Conservation (phyloP, 2,329 filamentous ascomycete species). For the Paraphoma chrysanthemicola region DNA sequence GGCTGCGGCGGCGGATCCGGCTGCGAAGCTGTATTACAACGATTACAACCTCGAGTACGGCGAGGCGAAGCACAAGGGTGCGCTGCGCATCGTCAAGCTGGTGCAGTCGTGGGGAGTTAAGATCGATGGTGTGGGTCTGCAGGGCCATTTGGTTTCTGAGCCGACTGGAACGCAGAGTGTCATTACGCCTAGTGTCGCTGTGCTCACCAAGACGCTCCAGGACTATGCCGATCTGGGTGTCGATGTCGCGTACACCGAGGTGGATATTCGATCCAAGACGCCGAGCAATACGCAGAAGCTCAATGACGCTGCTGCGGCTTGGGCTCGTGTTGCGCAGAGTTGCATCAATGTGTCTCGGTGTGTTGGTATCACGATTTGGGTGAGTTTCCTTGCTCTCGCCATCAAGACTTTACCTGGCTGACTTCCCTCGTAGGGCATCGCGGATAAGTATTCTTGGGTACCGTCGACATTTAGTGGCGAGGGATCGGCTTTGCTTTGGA, state of each 20-base stretch:
- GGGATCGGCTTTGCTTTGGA: slow-evolving; percentile 43
- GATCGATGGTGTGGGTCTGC: slow-evolving; percentile 68
- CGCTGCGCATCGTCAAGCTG: slow-evolving; percentile 43
- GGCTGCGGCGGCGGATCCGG: slow-evolving; percentile 63
- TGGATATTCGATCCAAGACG: slow-evolving; percentile 62
- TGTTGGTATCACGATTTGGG: slow-evolving; percentile 56
- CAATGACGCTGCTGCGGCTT: slow-evolving; percentile 53
- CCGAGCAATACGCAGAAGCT: slow-evolving; percentile 53
- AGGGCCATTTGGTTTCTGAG: slow-evolving; percentile 62
- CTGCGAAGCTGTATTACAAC: slow-evolving; percentile 67
- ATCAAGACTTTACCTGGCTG: not conserved
- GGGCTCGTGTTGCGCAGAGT: slow-evolving; percentile 45
- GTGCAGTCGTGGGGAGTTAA: slow-evolving; percentile 50
- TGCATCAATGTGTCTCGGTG: slow-evolving; percentile 44
- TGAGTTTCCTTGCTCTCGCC: slow-evolving; percentile 8
- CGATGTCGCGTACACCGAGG: slow-evolving; percentile 68
- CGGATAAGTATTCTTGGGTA: slow-evolving; percentile 48
- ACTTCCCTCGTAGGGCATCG: slow-evolving; percentile 19
- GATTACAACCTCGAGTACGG: slow-evolving; percentile 69
- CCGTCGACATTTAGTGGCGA: slow-evolving; percentile 45
- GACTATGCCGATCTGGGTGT: slow-evolving; percentile 60
- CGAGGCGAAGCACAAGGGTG: slow-evolving; percentile 50
- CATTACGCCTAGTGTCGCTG: slow-evolving; percentile 53
- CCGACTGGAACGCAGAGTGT: slow-evolving; percentile 54
- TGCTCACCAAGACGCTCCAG: slow-evolving; percentile 56